phyloP scores from a whole-genome alignment of 1,139 yeast species.

The Hansenula sp. region DNA sequence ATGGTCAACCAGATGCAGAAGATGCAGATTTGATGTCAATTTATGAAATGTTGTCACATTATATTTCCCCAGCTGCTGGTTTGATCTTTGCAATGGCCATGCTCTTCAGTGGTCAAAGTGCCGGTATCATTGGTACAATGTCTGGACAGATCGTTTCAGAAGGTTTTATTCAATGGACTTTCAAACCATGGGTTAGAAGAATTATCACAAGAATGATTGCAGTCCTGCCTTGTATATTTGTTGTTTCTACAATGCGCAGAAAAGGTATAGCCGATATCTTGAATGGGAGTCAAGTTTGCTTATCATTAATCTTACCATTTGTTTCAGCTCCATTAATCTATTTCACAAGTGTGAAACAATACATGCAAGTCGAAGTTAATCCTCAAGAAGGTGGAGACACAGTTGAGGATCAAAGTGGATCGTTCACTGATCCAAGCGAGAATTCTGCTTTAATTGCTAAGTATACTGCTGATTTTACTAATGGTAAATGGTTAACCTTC shows the following conservation, averaged over 20 bases:
- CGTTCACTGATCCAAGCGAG: constrained; percentile 1
- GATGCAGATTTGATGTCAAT: constrained; percentile 87
- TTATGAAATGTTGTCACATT: constrained; percentile 66
- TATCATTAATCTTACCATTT: constrained; percentile 80
- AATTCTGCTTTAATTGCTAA: constrained; percentile 8
- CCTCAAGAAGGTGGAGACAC: constrained; percentile 12
- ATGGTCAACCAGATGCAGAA: constrained; percentile 65
- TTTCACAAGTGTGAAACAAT: constrained; percentile 70
- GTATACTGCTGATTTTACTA: constrained; percentile 54
- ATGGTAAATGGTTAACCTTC: constrained; percentile 51
- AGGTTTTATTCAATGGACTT: constrained; percentile 83
- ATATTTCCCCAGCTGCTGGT: constrained; percentile 89
- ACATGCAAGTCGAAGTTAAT: constrained; percentile 63
- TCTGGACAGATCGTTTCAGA: constrained; percentile 97
- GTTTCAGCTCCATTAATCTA: constrained; percentile 87
- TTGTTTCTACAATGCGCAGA: constrained; percentile 75
- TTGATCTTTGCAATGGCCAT: constrained; percentile 88
- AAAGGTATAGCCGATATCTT: constrained; percentile 79
- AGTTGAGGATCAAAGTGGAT: neutral
- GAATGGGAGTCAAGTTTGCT: constrained; percentile 84
- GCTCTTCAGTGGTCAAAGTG: constrained; percentile 94
- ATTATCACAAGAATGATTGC: constrained; percentile 82
- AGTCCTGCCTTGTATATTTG: constrained; percentile 81
- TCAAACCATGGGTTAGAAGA: constrained; percentile 84
- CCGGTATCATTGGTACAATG: constrained; percentile 95